phyloP scores from a whole-genome alignment of 768 basidiomycete genomes.

The Rubroboletus satanas region DNA sequence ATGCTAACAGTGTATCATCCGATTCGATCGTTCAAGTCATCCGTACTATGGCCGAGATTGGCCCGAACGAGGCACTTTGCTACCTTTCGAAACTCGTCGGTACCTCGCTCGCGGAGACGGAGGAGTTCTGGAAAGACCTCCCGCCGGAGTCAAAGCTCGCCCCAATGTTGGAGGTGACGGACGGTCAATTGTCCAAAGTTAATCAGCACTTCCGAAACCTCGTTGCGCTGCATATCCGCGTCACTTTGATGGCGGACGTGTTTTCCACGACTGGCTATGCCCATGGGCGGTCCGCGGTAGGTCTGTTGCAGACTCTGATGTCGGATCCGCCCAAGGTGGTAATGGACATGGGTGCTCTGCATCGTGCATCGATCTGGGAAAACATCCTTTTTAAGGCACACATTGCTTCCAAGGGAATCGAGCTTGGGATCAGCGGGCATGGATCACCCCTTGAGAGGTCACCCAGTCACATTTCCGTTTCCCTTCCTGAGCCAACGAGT shows the following conservation, averaged over 20 bases:
- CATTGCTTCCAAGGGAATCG: conserved; percentile 51
- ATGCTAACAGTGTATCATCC: conserved; percentile 78
- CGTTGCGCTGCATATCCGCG: conserved; percentile 70
- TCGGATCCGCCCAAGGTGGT: conserved; percentile 61
- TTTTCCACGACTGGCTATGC: conserved; percentile 80
- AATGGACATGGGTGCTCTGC: conserved; percentile 69
- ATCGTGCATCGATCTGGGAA: conserved; percentile 83
- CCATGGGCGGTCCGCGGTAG: conserved; percentile 72
- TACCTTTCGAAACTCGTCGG: conserved; percentile 70
- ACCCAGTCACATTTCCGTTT: conserved; percentile 40
- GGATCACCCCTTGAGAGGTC: conserved; percentile 48
- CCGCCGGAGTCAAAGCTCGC: conserved; percentile 58
- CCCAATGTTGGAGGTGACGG: conserved; percentile 54
- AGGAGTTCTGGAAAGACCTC: conserved; percentile 61
- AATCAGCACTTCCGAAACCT: conserved; percentile 70
- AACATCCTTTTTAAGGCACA: conserved; percentile 72
- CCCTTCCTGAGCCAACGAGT: conserved; percentile 38
- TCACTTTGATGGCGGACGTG: conserved; percentile 82
- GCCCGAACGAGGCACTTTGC: conserved; percentile 69
- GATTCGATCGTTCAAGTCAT: conserved; percentile 87
- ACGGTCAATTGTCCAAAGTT: conserved; percentile 43
- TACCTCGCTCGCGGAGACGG: conserved; percentile 64
- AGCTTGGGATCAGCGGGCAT: conserved; percentile 40
- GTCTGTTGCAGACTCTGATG: conserved; percentile 73
- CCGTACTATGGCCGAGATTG: conserved; percentile 83